A percentile compares a stretch with the other conserved stretches of the same genome.
Conservation (phyloP, 1,139 yeast species). For the Candida dubliniensis region DNA sequence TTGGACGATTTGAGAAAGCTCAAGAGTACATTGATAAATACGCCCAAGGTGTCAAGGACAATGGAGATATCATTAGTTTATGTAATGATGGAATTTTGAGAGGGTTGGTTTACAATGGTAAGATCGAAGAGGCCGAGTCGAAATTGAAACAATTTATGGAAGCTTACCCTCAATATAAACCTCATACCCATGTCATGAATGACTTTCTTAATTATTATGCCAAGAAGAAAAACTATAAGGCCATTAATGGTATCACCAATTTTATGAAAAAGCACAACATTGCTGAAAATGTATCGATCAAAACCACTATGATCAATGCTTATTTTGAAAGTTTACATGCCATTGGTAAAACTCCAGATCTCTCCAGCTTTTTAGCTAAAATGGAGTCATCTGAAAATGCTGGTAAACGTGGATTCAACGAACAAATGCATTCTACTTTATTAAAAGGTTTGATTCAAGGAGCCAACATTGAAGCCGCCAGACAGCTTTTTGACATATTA, state of each 20-base stretch:
- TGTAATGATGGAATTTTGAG: conserved; percentile 38
- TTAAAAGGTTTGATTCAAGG: conserved; percentile 57
- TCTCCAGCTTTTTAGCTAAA: conserved; percentile 40
- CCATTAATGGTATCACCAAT: conserved; percentile 39
- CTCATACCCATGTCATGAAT: conserved; percentile 38
- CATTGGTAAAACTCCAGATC: conserved; percentile 47
- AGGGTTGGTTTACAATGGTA: conserved; percentile 33
- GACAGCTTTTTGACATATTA: conserved; percentile 43
- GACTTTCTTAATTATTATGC: conserved; percentile 36
- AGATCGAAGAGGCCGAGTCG: conserved; percentile 36
- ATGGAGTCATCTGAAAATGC: conserved; percentile 43
- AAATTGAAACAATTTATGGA: conserved; percentile 29
- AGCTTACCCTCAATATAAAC: conserved; percentile 29
- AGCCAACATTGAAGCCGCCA: conserved; percentile 51
- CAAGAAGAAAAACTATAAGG: conserved; percentile 30
- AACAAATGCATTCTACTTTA: conserved; percentile 53
- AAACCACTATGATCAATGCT: conserved; percentile 60
- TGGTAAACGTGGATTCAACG: conserved; percentile 45
- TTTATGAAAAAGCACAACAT: conserved; percentile 43
- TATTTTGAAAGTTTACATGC: conserved; percentile 49
- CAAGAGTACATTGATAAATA: conserved; percentile 26
- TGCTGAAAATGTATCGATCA: conserved; percentile 63
- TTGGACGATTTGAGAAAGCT: conserved; percentile 34
- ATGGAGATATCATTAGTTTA: conserved; percentile 25
- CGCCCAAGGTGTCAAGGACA: conserved; percentile 14